A percentile compares a stretch with the other conserved stretches of the same genome.
These are phyloP conservation scores for Plantago rigida DNA, from an alignment of 305 asterid genomes.

Conservation along the genomic window DNA sequence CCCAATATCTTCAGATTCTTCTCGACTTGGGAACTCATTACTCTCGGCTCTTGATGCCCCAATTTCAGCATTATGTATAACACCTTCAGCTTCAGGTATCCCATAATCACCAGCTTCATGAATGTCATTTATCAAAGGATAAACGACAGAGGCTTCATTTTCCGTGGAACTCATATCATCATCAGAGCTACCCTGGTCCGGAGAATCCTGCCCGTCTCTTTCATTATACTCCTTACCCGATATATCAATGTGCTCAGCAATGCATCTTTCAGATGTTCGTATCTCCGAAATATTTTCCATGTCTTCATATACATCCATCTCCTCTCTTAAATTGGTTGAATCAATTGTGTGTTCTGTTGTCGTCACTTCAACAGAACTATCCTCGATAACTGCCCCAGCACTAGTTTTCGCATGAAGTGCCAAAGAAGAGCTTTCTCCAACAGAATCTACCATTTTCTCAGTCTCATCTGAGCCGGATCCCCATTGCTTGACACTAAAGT, in stretches of 20 bases:
- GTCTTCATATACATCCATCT: conserved; percentile 27
- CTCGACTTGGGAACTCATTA: not conserved
- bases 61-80: not conserved
- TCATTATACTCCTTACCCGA: conserved; percentile 28
- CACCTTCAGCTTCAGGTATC: conserved; percentile 31
- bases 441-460: conserved; percentile 27
- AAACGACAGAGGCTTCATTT: conserved; percentile 14
- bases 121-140: conserved; percentile 19
- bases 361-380: conserved; percentile 23
- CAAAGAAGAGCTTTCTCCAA: conserved; percentile 29
- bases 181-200: conserved; percentile 10
- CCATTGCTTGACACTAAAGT: conserved; percentile 45
- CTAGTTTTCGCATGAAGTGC: conserved; percentile 27
- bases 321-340: conserved; percentile 27
- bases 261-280: conserved; percentile 25
- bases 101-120: conserved; percentile 27
- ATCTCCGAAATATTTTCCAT: conserved; percentile 29
- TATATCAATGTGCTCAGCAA: conserved; percentile 27
- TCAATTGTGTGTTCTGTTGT: conserved; percentile 18
- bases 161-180: conserved; percentile 7
- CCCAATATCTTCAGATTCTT: not conserved
- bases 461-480: conserved; percentile 32
- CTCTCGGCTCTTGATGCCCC: no score
- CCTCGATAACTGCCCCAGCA: conserved; percentile 22
- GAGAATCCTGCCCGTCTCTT: conserved; percentile 27